A percentile compares a stretch with the other conserved stretches of the same genome.
Conservation (phyloP, 257 asterid genomes). For the Solanum virginianum region DNA sequence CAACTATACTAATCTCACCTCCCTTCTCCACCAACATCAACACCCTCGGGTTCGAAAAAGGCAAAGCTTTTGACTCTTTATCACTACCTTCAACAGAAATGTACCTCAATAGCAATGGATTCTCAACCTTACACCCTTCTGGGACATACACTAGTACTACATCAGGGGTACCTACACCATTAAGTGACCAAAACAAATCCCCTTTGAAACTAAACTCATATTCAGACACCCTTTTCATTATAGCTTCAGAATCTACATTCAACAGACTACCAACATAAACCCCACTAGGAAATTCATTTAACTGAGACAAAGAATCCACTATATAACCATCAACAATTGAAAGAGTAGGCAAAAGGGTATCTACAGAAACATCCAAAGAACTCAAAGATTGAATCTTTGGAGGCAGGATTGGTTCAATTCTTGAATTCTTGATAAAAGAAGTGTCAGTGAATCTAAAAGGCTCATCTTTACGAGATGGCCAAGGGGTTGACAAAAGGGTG, state of each 20-base stretch:
- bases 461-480: constrained; percentile 93
- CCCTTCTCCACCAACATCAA: constrained; percentile 79
- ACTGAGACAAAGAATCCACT: constrained; percentile 30
- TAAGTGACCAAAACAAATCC: constrained; percentile 81
- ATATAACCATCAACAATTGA: constrained; percentile 65
- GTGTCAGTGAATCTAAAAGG: constrained; percentile 77
- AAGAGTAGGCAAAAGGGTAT: constrained; percentile 35
- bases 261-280: constrained; percentile 65
- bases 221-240: constrained; percentile 48
- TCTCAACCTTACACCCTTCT: constrained; percentile 71
- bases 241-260: constrained; percentile 28
- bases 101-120: constrained; percentile 50
- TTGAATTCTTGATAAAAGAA: constrained; percentile 61
- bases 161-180: constrained; percentile 88
- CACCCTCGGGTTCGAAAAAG: constrained; percentile 81
- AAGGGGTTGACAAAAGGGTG: constrained; percentile 66
- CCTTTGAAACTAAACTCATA: constrained; percentile 45
- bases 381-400: neutral
- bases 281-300: constrained; percentile 46
- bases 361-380: constrained; percentile 16
- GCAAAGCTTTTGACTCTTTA: constrained; percentile 47
- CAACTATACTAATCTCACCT: constrained; percentile 68
- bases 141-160: constrained; percentile 67
- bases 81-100: constrained; percentile 45
- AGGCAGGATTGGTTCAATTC: constrained; percentile 40